phyloP scores from a whole-genome alignment of 163 green algal genomes.

The Scenedesmus sp. region DNA sequence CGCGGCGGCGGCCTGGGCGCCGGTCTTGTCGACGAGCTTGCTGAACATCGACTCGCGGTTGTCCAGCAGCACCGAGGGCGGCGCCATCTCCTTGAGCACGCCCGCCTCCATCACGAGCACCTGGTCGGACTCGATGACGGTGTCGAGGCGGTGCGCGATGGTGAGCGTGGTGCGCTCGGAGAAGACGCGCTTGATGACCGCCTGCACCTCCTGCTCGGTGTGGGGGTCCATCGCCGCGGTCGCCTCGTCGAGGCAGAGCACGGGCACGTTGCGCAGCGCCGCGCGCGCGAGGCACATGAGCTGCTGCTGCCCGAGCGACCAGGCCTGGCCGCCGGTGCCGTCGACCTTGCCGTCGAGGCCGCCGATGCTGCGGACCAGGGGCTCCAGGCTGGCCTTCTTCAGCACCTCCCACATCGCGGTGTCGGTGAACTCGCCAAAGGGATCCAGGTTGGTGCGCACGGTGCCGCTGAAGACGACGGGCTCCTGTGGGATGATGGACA shows the following conservation, averaged over 20 bases:
- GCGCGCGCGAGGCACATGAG: constrained; percentile 63
- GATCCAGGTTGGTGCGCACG: constrained; percentile 60
- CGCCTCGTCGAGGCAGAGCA: constrained; percentile 69
- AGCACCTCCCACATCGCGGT: constrained; percentile 70
- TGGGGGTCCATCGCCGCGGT: constrained; percentile 68
- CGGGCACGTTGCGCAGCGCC: constrained; percentile 54
- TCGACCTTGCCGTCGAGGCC: constrained; percentile 65
- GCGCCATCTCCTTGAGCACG: constrained; percentile 54
- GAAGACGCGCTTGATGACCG: constrained; percentile 65
- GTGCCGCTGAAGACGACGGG: constrained; percentile 55
- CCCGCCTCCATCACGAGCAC: constrained; percentile 63
- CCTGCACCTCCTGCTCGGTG: constrained; percentile 63
- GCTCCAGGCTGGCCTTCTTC: constrained; percentile 63
- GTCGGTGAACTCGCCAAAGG: constrained; percentile 57
- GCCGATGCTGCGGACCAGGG: constrained; percentile 52
- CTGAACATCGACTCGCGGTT: constrained; percentile 55
- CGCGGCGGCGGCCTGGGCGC: constrained; percentile 42
- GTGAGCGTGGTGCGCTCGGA: constrained; percentile 65
- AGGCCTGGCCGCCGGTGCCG: constrained; percentile 71
- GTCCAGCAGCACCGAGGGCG: constrained; percentile 46
- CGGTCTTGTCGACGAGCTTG: constrained; percentile 61
- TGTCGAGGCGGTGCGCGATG: constrained; percentile 72
- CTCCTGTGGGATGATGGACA: constrained; percentile 50
- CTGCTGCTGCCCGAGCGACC: constrained; percentile 66
- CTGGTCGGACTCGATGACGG: constrained; percentile 68